Evolutionary conservation across 169 alveolate species (phyloP).

Genomic region (Plasmodium cynomolgi): DNA sequence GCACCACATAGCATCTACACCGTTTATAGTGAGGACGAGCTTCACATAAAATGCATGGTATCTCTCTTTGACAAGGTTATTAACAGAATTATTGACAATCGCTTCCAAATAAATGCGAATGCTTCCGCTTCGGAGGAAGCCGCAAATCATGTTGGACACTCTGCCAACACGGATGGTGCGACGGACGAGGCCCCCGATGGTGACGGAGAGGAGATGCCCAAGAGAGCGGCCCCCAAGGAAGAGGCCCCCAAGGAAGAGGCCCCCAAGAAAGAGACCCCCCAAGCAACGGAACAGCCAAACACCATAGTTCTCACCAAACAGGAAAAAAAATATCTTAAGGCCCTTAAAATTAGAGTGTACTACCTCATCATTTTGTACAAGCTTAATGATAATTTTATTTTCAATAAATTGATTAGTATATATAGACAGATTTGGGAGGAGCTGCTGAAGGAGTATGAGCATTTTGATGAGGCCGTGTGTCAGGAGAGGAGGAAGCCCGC

Average conservation of each 20-base stretch:
- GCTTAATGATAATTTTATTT: slow-evolving; percentile 68
- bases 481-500: neutral
- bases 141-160: neutral
- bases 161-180: neutral
- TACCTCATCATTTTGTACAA: slow-evolving; percentile 54
- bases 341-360: slow-evolving; percentile 53
- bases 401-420: slow-evolving; percentile 53
- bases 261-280: neutral
- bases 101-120: slow-evolving; percentile 21
- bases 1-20: slow-evolving; percentile 30
- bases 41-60: slow-evolving; percentile 59
- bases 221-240: neutral
- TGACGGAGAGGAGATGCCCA: neutral
- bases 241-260: neutral
- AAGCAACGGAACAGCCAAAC: neutral
- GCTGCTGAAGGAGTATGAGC: slow-evolving; percentile 23
- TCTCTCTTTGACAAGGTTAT: slow-evolving; percentile 62
- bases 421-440: slow-evolving; percentile 70
- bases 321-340: slow-evolving; percentile 50
- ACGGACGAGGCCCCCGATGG: neutral
- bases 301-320: slow-evolving; percentile 11
- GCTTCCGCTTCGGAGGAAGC: neutral
- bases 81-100: slow-evolving; percentile 51
- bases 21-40: slow-evolving; percentile 46
- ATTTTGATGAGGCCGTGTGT: slow-evolving; percentile 11